Base-by-base conservation (phyloP, 192 early-diverging fungal species). In the Coemansia erecta region DNA sequence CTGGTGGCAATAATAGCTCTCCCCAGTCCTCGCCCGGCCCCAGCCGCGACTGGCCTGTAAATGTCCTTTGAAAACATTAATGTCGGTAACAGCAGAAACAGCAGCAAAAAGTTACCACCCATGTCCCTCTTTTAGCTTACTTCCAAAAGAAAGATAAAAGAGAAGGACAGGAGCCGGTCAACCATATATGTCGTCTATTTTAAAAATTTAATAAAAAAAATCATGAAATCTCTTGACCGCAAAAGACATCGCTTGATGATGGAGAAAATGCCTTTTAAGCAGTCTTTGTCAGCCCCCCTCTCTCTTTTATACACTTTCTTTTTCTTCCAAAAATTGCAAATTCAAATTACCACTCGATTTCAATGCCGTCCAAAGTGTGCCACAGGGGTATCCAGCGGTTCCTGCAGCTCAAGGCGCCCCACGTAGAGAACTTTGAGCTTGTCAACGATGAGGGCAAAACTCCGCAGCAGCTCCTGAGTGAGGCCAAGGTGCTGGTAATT, bases 401-500 rank as follows among this genome's bases (percentile, higher is more conserved):
- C 48, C 45, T 79, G 40, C 60, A 64, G 48, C 76, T 79, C 56
- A 66, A 70, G 39, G 76, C 76, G 4, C 66, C 66, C 14, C 76
- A 79, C 17, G 76, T 79, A 10, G 57, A 72, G 33, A 51, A 66
- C 54, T 79, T 79, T 68, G 70, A 72, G 70, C 70, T 79, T 13
- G 76, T 75, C 58, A 70, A 67, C 43, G 77, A 75, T 1, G 41
- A 54, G 10, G 72, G 65, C 35, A 61, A 75, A 53, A 80, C 77
- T 33, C 76, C 76, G 51, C 63, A 67, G 59, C 69, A 72, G 52
- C 52, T 70, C 44, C 64, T 86, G 3, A 63, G 82, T 53, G 60
- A 70, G 17, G 83, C 85, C 63, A 89, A 85, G 66, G 75, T 91
- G 18, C 80, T 92, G 15, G 91, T 92, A 43, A 89, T 92, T 73